These are phyloP conservation scores for Eucalyptus sideroxylon DNA, from an alignment of 345 rosid species.

Conservation along the genomic window DNA sequence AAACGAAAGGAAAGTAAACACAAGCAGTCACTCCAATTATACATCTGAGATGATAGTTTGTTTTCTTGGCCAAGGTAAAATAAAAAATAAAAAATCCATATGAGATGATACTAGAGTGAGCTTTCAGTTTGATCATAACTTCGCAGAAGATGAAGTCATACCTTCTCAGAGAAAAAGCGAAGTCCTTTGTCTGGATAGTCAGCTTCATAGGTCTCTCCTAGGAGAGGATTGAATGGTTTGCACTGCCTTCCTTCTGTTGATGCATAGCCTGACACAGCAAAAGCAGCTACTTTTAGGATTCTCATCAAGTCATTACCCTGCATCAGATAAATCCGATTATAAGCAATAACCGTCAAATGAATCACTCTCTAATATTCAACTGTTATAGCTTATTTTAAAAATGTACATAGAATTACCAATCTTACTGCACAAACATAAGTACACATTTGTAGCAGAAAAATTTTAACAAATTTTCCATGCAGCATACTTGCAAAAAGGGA, in stretches of 20 bases:
- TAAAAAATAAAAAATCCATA: neutral
- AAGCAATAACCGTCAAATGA: neutral
- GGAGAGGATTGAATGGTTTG: conserved; percentile 96
- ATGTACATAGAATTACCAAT: neutral
- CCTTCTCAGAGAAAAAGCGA: conserved; percentile 93
- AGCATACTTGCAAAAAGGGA: neutral
- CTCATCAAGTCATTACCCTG: conserved; percentile 97
- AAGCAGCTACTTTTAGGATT: conserved; percentile 86
- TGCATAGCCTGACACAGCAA: conserved; percentile 98
- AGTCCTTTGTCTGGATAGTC: conserved; percentile 99
- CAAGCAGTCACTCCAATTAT: neutral
- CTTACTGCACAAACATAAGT: neutral
- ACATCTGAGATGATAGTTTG: neutral
- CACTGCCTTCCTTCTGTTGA: conserved; percentile 99
- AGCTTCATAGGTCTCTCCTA: conserved; percentile 98
- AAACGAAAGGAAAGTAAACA: neutral
- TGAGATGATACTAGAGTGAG: neutral
- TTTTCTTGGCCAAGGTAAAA: neutral
- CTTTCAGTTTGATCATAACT: neutral
- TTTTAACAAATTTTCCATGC: neutral
- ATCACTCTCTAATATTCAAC: neutral
- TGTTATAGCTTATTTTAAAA: neutral
- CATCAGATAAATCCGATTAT: conserved; percentile 5
- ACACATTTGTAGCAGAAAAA: neutral
- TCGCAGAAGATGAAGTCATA: conserved; percentile 1